Conservation (phyloP, 305 asterid species). For the Caryopteris hybrid region DNA sequence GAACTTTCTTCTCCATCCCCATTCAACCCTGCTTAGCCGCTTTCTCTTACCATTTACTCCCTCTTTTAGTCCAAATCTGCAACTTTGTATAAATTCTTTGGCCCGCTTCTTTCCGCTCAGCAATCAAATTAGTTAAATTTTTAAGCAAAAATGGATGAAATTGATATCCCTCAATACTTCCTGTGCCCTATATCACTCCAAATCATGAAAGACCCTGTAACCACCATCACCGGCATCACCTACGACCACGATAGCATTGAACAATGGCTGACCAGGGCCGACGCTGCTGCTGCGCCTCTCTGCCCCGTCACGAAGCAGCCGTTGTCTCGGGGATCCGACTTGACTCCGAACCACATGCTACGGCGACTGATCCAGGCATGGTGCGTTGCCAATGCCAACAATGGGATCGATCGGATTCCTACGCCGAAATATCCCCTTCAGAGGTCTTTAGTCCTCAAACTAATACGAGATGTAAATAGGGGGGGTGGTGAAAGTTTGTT, state of each 20-base stretch:
- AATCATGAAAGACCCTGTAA: slow-evolving; percentile 86
- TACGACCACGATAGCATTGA: slow-evolving; percentile 76
- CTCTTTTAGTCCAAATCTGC: neutral
- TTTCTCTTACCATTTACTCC: slow-evolving; percentile 34
- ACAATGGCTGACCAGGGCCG: slow-evolving; percentile 61
- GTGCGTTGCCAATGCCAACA: slow-evolving; percentile 58
- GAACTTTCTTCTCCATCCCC: neutral
- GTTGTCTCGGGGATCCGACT: slow-evolving; percentile 36
- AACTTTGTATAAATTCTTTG: neutral
- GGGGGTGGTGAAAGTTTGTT: neutral
- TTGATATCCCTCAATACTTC: slow-evolving; percentile 70
- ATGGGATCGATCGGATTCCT: slow-evolving; percentile 64
- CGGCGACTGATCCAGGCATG: slow-evolving; percentile 69
- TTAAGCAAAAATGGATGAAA: slow-evolving; percentile 40
- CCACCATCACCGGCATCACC: slow-evolving; percentile 77
- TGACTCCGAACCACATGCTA: slow-evolving; percentile 88
- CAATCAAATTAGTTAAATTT: slow-evolving; percentile 13
- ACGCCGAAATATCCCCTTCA: slow-evolving; percentile 57
- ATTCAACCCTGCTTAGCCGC: slow-evolving; percentile 35
- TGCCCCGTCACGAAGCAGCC: slow-evolving; percentile 79
- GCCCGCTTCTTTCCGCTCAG: slow-evolving; percentile 8
- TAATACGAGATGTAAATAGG: slow-evolving; percentile 39
- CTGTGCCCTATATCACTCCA: slow-evolving; percentile 87
- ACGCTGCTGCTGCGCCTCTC: slow-evolving; percentile 13
- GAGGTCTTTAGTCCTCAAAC: slow-evolving; percentile 34